Evolutionary conservation across 1,284 basidiomycete genomes (phyloP), one percentile per base, ranked within the genome.

Genomic region (Xerocomus amazonicus): DNA sequence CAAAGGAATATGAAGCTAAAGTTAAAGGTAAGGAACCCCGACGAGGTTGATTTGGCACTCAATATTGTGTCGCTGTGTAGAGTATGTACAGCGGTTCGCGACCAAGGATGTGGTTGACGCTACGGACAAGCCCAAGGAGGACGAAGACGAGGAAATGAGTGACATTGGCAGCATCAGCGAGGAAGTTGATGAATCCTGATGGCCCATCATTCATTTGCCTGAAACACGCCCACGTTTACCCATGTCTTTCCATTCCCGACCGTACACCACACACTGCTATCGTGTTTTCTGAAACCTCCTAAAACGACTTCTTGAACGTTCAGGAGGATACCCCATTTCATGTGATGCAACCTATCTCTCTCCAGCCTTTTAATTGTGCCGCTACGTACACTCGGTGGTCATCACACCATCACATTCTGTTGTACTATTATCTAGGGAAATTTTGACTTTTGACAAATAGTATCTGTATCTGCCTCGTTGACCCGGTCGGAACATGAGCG

Each of bases 1-100:
- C 93, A 26, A 94, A 96, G 71, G 90, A 90, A 55, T 97, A 97
- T 62, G 92, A 95, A 57, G 79, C 79, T 31, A 95, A 92, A 69
- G 93, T 97, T 51, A 92, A 92, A 75, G 90, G 90, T 88, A 59
- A 28, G 79, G 61, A 44, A 13, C 17, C 14, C 19, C 4, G 36
- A 34, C 9, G 31, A 37, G 31, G 17, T 12, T 14, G 6, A 41
- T 45, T 34, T 26, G 32, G 26, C 32, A 7, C 44, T 53, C 13
- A 62, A 31, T 28, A 32, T 47, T 14, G 31, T 50, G 34, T 19
- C 26, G 29, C 61, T 87, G 85, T 17, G 45, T 62, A 92, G 90
- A 93, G 63, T 93, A 93, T 62, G 91, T 93, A 9, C 84, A 90
- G 61, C 77, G 87, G 50, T 93, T 81, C 60, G 90, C 90, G 16